A percentile compares a stretch with the other conserved stretches of the same genome.
Evolutionary conservation across 2,329 filamentous ascomycete genomes (phyloP).

Genomic region (Aspergillus unguis): DNA sequence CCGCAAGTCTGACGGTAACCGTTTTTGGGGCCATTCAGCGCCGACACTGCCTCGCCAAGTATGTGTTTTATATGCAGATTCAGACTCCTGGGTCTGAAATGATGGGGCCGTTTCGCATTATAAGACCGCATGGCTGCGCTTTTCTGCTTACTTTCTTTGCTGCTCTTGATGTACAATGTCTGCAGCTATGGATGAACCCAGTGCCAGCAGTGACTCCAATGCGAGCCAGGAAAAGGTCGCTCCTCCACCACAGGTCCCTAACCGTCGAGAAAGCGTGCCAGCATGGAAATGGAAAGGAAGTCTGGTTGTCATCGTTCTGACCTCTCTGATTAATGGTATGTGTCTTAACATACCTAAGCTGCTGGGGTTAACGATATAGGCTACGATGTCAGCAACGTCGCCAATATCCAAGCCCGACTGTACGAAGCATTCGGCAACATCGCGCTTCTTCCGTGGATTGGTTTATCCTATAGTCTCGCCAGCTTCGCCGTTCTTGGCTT

Average conservation of each 20-base stretch:
- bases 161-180: too few species aligned
- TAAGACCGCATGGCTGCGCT: not conserved
- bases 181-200: not conserved
- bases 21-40: not conserved
- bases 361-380: slow-evolving; percentile 1
- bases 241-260: not conserved
- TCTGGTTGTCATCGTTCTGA: slow-evolving; percentile 10
- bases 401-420: slow-evolving; percentile 16
- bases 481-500: slow-evolving; percentile 13
- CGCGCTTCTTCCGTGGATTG: slow-evolving; percentile 15
- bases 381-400: slow-evolving; percentile 19
- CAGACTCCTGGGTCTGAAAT: not conserved
- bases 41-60: not conserved
- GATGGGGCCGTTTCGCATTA: not conserved
- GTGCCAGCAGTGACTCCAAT: not conserved
- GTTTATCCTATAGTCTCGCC: slow-evolving; percentile 13
- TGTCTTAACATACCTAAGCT: not conserved
- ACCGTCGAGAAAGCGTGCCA: not conserved
- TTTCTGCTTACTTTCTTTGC: not conserved
- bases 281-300: slow-evolving; percentile 16
- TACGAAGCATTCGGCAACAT: slow-evolving; percentile 17
- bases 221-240: not conserved
- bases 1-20: not conserved
- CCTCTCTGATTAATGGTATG: slow-evolving; percentile 14
- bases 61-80: not conserved